Evolutionary conservation across 176 grass and related monocot genomes (phyloP).

Genomic region (Canna indica): DNA sequence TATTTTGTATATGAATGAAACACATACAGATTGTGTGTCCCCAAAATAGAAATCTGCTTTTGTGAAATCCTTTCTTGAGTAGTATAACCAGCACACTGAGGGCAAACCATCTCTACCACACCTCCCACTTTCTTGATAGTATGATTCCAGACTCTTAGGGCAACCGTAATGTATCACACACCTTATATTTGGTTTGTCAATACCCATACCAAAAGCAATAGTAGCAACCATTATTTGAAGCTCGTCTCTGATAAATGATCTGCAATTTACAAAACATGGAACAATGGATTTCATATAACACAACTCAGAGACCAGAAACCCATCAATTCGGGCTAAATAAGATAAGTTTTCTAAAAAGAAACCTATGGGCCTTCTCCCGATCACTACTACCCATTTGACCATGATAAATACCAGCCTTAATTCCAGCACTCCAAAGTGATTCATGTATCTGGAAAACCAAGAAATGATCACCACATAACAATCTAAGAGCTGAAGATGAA

Average conservation of each 20-base stretch:
- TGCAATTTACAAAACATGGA: slow-evolving; percentile 27
- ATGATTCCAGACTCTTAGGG: slow-evolving; percentile 86
- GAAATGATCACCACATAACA: not conserved
- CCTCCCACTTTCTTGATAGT: slow-evolving; percentile 97
- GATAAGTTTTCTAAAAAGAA: slow-evolving; percentile 5
- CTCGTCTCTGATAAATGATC: slow-evolving; percentile 92
- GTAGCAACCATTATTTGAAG: slow-evolving; percentile 79
- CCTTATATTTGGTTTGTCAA: slow-evolving; percentile 93
- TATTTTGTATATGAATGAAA: slow-evolving; percentile 3
- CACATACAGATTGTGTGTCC: slow-evolving; percentile 38
- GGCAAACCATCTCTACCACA: slow-evolving; percentile 88
- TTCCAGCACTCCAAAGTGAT: slow-evolving; percentile 65
- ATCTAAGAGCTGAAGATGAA: slow-evolving; percentile 4
- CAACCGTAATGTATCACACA: slow-evolving; percentile 92
- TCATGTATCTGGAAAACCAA: slow-evolving; percentile 43
- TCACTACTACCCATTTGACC: slow-evolving; percentile 72
- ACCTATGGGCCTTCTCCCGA: slow-evolving; percentile 84
- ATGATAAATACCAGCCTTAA: slow-evolving; percentile 72
- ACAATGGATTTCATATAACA: not conserved
- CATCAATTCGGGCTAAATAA: not conserved
- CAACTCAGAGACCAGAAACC: not conserved
- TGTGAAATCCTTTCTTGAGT: slow-evolving; percentile 78
- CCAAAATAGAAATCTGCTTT: slow-evolving; percentile 90
- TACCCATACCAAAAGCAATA: slow-evolving; percentile 98
- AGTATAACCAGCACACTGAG: slow-evolving; percentile 90